phyloP scores from a whole-genome alignment of 169 alveolate genomes.

The Cryptosporidium ubiquitum region DNA sequence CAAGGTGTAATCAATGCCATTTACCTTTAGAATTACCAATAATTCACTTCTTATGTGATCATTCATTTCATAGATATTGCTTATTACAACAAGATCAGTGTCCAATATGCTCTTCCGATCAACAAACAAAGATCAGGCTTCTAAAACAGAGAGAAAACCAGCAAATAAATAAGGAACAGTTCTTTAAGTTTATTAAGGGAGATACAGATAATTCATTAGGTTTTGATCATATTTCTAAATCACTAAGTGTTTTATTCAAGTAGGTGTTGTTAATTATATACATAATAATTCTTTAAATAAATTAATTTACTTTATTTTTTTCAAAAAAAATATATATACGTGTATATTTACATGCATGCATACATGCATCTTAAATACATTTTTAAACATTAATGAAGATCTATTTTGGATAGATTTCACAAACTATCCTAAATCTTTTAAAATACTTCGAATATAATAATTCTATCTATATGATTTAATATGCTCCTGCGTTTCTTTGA shows the following conservation, averaged over 20 bases:
- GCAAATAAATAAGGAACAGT: slow-evolving; percentile 52
- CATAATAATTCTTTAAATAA: not conserved
- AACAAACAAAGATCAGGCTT: slow-evolving; percentile 23
- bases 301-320: not conserved
- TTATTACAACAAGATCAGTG: slow-evolving; percentile 52
- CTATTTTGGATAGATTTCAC: too few species aligned
- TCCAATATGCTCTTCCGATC: slow-evolving; percentile 51
- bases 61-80: slow-evolving; percentile 71
- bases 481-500: too few species aligned
- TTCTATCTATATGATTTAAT: too few species aligned
- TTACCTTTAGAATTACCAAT: slow-evolving; percentile 58
- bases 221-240: slow-evolving; percentile 66
- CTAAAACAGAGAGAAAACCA: slow-evolving; percentile 59
- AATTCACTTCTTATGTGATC: slow-evolving; percentile 63
- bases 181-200: slow-evolving; percentile 58
- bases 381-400: too few species aligned
- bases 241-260: slow-evolving; percentile 57
- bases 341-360: not conserved
- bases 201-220: slow-evolving; percentile 33
- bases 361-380: not conserved
- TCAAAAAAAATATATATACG: too few species aligned
- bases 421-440: too few species aligned
- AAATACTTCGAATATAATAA: not conserved
- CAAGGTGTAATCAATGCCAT: slow-evolving; percentile 69
- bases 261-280: not conserved